Evolutionary conservation across 164 flowering plant species (phyloP), one percentile per base, ranked within the genome.

Genomic region (Nymphaea colorata): DNA sequence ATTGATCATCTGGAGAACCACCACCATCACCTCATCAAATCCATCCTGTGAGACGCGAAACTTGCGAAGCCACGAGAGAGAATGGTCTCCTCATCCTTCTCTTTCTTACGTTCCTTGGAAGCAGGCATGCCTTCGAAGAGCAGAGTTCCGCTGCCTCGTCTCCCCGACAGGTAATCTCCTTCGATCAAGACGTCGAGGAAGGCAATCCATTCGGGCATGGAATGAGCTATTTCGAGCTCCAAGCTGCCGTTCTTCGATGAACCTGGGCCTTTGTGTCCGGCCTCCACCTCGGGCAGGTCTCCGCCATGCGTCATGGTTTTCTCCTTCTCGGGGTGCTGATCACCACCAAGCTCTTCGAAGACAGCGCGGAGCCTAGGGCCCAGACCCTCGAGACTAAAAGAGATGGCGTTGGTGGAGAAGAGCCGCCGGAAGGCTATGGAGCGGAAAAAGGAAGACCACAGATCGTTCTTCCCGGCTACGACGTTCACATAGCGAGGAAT

Each of bases 201-300:
- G 6, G 64, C 64, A n/a, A 61, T 61, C 64, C 64, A 61, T 36
- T 61, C 64, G 6, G 64, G 64, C 64, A 17, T n/a, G 8, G 64
- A 4, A n/a, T 61, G 64, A 17, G 64, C 8, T 8, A 61, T 36
- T n/a, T 61, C 64, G 41, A 61, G 4, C 16, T n/a, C 64, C 16
- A n/a, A 17, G 2, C 64, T 2, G 16, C 64, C 41, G 15, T 17
- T n/a, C 64, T 17, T 61, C 17, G 64, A 61, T 25, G 36, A 1
- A 25, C 36, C 36, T 25, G 36, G 16, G 8, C 41, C 64, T 61
- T 36, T n/a, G 0, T 2, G 8, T 61, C 64, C 16, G 5, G 55
- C 41, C 64, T 25, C 36, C 36, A 25, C 41, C 16, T 61, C 25
- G 64, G 16, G n/a, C 2, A n/a, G 41, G n/a, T 61, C 12, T 12